A percentile compares a stretch with the other conserved stretches of the same genome.
Evolutionary conservation across 1,284 basidiomycete genomes (phyloP).

Genomic region (Fomitiporia mediterranea): DNA sequence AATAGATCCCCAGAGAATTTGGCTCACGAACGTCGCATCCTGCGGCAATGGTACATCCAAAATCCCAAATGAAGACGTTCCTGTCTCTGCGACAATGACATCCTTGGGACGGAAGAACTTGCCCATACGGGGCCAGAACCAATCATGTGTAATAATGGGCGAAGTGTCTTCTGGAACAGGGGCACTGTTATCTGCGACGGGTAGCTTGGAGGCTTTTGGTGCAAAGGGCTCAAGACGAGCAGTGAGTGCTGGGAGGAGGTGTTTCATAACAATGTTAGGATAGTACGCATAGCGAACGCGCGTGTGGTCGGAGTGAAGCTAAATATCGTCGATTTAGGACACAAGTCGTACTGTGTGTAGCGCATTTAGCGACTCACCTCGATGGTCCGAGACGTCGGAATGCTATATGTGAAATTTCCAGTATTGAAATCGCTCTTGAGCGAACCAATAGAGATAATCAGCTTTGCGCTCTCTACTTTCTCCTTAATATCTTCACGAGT

Average conservation of each 20-base stretch:
- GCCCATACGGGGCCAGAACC: slow-evolving; percentile 84
- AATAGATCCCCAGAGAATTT: slow-evolving; percentile 84
- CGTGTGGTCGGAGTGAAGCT: slow-evolving; percentile 84
- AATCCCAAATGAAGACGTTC: slow-evolving; percentile 68
- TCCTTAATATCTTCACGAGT: slow-evolving; percentile 69
- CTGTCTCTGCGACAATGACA: slow-evolving; percentile 84
- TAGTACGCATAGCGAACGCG: slow-evolving; percentile 61
- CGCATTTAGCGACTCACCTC: slow-evolving; percentile 42
- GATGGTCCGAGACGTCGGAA: slow-evolving; percentile 55
- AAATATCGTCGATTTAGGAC: slow-evolving; percentile 13
- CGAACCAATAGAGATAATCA: slow-evolving; percentile 80
- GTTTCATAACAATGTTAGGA: slow-evolving; percentile 67
- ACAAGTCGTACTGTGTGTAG: slow-evolving; percentile 14
- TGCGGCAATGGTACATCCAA: slow-evolving; percentile 74
- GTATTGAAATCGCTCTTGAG: slow-evolving; percentile 91
- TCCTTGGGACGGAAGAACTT: slow-evolving; percentile 76
- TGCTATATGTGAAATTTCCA: slow-evolving; percentile 75
- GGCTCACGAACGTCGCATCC: slow-evolving; percentile 60
- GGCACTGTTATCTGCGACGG: slow-evolving; percentile 43
- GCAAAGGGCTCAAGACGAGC: slow-evolving; percentile 44
- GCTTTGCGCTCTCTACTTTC: slow-evolving; percentile 76
- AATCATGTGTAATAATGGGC: slow-evolving; percentile 61
- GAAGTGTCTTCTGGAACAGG: slow-evolving; percentile 45
- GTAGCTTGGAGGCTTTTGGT: slow-evolving; percentile 36
- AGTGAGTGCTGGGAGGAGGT: slow-evolving; percentile 64